Evolutionary conservation across 148 eudicot genomes (phyloP).

Genomic region (Rhododendron ferrugineum): DNA sequence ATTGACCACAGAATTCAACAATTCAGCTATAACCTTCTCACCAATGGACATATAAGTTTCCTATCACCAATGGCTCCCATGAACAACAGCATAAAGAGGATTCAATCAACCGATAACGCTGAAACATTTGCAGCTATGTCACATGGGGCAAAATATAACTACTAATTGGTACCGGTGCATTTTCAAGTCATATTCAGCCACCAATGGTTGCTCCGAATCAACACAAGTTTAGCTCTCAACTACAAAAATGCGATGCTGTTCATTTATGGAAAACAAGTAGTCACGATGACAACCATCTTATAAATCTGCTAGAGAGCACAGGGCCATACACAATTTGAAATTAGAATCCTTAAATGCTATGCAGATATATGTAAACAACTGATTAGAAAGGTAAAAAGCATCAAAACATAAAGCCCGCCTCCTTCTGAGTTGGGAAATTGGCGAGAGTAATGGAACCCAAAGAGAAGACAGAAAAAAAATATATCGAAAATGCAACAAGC

Average conservation of each 20-base stretch:
- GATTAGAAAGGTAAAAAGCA: background rate
- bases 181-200: background rate
- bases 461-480: background rate
- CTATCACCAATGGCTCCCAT: background rate
- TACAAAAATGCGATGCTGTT: background rate
- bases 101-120: background rate
- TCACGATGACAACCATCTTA: background rate
- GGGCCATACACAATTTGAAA: background rate
- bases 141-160: background rate
- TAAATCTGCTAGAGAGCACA: background rate
- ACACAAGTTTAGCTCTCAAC: background rate
- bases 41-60: constrained; percentile 2
- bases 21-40: background rate
- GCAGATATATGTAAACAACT: background rate
- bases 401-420: background rate
- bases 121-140: background rate
- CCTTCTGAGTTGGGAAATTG: background rate
- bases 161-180: background rate
- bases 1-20: background rate
- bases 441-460: background rate
- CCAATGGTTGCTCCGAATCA: background rate
- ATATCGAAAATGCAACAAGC: background rate
- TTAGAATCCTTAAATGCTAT: background rate
- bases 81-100: background rate
- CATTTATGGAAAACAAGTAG: background rate